Evolutionary conservation across 1,284 basidiomycete species (phyloP).

Genomic region (Ganoderma leucocontextum): DNA sequence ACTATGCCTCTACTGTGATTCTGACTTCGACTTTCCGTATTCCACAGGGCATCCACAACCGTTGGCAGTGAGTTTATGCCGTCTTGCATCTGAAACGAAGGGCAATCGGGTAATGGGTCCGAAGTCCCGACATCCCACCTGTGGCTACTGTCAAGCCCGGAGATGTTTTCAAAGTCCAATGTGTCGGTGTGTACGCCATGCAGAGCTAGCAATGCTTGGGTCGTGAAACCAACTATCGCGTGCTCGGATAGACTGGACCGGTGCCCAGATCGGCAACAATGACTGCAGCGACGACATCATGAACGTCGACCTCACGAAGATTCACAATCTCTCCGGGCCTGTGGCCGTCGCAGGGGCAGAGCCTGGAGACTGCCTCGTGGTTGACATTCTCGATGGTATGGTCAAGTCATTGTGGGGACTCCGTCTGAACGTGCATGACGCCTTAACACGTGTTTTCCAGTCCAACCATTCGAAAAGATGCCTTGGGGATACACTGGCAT

Average conservation of each 20-base stretch:
- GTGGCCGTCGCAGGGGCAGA: slow-evolving; percentile 79
- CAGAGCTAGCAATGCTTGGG: slow-evolving; percentile 5
- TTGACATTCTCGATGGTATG: slow-evolving; percentile 79
- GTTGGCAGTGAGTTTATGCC: slow-evolving; percentile 68
- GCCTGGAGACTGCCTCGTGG: slow-evolving; percentile 81
- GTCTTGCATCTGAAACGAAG: neutral
- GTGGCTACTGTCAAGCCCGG: slow-evolving; percentile 72
- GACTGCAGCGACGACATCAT: slow-evolving; percentile 77
- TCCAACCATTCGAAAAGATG: slow-evolving; percentile 78
- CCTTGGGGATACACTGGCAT: slow-evolving; percentile 87
- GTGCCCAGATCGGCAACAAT: slow-evolving; percentile 79
- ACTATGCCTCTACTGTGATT: neutral
- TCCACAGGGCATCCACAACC: slow-evolving; percentile 68
- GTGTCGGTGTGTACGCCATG: slow-evolving; percentile 58
- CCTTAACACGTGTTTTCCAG: slow-evolving; percentile 42
- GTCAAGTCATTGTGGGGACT: neutral
- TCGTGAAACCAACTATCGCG: slow-evolving; percentile 7
- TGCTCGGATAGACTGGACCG: slow-evolving; percentile 67
- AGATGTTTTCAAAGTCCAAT: slow-evolving; percentile 79
- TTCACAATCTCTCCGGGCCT: slow-evolving; percentile 81
- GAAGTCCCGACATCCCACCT: slow-evolving; percentile 74
- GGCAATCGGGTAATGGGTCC: neutral
- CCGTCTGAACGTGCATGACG: neutral
- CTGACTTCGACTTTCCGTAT: neutral
- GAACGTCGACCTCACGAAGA: slow-evolving; percentile 68